These are phyloP conservation scores for Ceratocystis eucalypticola DNA, from an alignment of 2,329 filamentous ascomycete species.

Conservation along the genomic window DNA sequence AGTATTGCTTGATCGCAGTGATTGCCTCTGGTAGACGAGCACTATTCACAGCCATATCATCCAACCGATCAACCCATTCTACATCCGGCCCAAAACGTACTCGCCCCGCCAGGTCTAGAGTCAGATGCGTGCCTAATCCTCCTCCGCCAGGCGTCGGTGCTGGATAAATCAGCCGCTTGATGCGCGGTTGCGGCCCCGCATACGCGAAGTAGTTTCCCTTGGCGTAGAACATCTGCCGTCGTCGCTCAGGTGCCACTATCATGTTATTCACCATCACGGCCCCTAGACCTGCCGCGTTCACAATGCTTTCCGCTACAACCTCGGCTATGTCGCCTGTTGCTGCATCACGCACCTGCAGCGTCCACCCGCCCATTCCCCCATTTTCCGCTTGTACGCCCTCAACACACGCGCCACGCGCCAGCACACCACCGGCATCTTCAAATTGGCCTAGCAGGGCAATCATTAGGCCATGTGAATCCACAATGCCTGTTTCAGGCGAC, in stretches of 20 bases:
- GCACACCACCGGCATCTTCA: constrained; percentile 60
- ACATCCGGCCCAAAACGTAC: constrained; percentile 90
- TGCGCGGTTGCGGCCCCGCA: constrained; percentile 44
- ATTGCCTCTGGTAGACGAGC: constrained; percentile 53
- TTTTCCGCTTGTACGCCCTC: constrained; percentile 38
- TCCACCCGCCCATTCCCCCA: constrained; percentile 52
- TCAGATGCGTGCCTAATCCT: constrained; percentile 85
- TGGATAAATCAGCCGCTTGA: constrained; percentile 71
- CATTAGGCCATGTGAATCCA: constrained; percentile 82
- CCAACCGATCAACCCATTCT: constrained; percentile 68
- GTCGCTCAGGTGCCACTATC: constrained; percentile 47
- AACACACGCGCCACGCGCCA: constrained; percentile 57
- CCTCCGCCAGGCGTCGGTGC: constrained; percentile 68
- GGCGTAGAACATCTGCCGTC: constrained; percentile 58
- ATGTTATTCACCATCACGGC: constrained; percentile 70
- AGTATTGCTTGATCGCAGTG: constrained; percentile 60
- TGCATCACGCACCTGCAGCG: constrained; percentile 41
- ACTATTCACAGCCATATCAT: constrained; percentile 54
- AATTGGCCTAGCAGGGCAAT: constrained; percentile 62
- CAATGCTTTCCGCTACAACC: constrained; percentile 60
- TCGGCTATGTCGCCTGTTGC: constrained; percentile 35
- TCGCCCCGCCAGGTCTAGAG: constrained; percentile 70
- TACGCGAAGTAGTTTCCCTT: constrained; percentile 97
- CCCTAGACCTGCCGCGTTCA: constrained; percentile 77
- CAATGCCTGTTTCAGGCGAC: constrained; percentile 72